Evolutionary conservation across 495 filamentous ascomycete genomes (phyloP).

Genomic region (Aspergillus panamensis): DNA sequence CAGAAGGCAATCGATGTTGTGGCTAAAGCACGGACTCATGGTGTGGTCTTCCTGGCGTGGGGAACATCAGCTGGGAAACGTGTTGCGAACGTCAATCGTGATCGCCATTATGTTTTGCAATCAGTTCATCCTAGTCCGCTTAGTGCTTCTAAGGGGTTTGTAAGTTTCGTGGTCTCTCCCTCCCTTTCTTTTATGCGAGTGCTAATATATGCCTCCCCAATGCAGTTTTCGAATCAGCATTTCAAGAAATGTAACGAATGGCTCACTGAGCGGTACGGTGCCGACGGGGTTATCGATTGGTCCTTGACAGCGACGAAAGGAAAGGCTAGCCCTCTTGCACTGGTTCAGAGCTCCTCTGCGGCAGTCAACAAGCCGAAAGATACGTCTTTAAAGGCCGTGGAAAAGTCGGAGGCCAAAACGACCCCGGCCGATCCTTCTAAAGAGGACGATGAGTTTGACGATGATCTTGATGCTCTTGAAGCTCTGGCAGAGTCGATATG

Average conservation of each 20-base stretch:
- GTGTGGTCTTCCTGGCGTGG: constrained; percentile 95
- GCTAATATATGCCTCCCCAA: neutral
- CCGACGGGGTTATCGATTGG: constrained; percentile 82
- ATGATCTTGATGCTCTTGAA: constrained; percentile 42
- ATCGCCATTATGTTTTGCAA: constrained; percentile 74
- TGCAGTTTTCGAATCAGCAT: constrained; percentile 78
- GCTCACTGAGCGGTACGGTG: constrained; percentile 73
- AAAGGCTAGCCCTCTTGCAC: constrained; percentile 11
- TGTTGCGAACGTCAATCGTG: constrained; percentile 62
- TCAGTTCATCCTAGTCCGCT: constrained; percentile 89
- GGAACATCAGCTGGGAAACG: constrained; percentile 75
- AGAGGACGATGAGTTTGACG: constrained; percentile 35
- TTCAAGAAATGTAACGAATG: constrained; percentile 89
- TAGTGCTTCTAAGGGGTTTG: constrained; percentile 73
- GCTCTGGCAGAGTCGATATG: constrained; percentile 29
- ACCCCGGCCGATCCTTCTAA: neutral
- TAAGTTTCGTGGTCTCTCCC: constrained; percentile 24
- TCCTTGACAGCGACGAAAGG: constrained; percentile 51
- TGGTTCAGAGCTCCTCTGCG: constrained; percentile 13
- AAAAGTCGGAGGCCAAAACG: too few species aligned
- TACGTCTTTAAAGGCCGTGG: too few species aligned
- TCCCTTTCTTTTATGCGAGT: neutral
- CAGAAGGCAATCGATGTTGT: constrained; percentile 87
- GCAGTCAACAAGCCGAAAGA: constrained; percentile 19
- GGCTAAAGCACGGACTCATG: constrained; percentile 63